These are phyloP conservation scores for Annulohypoxylon bovei DNA, from an alignment of 495 filamentous ascomycete species.

Conservation along the genomic window DNA sequence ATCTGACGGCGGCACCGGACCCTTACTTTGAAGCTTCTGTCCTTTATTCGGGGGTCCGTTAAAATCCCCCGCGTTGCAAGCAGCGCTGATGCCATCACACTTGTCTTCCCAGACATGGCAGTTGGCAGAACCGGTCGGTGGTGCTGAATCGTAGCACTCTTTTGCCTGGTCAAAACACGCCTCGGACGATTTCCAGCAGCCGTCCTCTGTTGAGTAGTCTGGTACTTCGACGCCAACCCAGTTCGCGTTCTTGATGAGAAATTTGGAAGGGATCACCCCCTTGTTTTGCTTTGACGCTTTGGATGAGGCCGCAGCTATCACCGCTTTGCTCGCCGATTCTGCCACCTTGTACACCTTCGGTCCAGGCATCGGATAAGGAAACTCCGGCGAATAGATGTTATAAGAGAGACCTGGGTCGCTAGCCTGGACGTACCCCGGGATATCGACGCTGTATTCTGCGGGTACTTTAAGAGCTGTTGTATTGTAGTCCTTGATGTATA, in stretches of 20 bases:
- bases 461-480: constrained; percentile 50
- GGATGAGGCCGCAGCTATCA: constrained; percentile 1
- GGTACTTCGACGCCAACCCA: constrained; percentile 73
- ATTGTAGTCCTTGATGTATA: constrained; percentile 65
- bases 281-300: constrained; percentile 45
- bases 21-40: constrained; percentile 47
- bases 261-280: constrained; percentile 60
- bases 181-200: constrained; percentile 66
- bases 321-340: constrained; percentile 11
- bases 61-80: constrained; percentile 59
- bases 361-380: constrained; percentile 68
- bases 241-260: constrained; percentile 72
- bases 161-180: constrained; percentile 68
- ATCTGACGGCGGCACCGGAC: constrained; percentile 19
- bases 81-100: constrained; percentile 62
- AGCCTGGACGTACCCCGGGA: constrained; percentile 69
- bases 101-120: constrained; percentile 70
- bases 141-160: constrained; percentile 65
- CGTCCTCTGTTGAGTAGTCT: constrained; percentile 59
- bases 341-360: constrained; percentile 60
- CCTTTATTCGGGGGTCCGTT: constrained; percentile 69
- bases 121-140: constrained; percentile 64
- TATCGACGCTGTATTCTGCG: constrained; percentile 59
- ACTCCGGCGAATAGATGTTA: constrained; percentile 64
- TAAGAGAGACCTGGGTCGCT: constrained; percentile 65